These are phyloP conservation scores for Glutinoglossum americanum DNA, from an alignment of 495 filamentous ascomycete genomes.

Conservation along the genomic window DNA sequence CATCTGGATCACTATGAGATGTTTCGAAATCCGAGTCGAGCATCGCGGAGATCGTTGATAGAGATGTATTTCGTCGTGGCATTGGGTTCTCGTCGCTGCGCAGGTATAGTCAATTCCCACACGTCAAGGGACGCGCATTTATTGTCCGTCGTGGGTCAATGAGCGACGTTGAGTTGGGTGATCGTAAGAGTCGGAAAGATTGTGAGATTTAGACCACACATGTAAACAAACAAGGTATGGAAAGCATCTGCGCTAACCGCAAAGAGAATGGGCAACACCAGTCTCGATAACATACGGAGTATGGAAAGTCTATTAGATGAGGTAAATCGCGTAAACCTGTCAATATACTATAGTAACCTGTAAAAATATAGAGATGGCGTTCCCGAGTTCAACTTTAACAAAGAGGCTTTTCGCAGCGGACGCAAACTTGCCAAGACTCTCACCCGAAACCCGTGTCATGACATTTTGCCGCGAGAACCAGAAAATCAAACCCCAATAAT, in stretches of 20 bases:
- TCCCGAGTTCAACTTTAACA: no score
- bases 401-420: no score
- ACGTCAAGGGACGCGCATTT: neutral
- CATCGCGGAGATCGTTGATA: neutral
- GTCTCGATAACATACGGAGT: neutral
- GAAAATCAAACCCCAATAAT: neutral
- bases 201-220: neutral
- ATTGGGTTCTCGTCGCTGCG: neutral
- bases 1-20: neutral
- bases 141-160: neutral
- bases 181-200: neutral
- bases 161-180: neutral
- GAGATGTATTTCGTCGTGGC: neutral
- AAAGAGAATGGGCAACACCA: neutral
- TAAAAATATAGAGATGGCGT: no score
- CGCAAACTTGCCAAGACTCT: neutral
- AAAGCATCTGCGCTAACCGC: neutral
- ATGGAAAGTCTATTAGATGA: no score
- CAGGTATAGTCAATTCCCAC: neutral
- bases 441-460: neutral
- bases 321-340: no score
- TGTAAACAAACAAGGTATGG: neutral
- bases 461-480: no score
- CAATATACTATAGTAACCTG: no score
- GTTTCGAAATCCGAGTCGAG: slow-evolving; percentile 1